Evolutionary conservation across 2,329 filamentous ascomycete species (phyloP), one percentile per base, ranked within the genome.

Genomic region (Cercospora canescens): DNA sequence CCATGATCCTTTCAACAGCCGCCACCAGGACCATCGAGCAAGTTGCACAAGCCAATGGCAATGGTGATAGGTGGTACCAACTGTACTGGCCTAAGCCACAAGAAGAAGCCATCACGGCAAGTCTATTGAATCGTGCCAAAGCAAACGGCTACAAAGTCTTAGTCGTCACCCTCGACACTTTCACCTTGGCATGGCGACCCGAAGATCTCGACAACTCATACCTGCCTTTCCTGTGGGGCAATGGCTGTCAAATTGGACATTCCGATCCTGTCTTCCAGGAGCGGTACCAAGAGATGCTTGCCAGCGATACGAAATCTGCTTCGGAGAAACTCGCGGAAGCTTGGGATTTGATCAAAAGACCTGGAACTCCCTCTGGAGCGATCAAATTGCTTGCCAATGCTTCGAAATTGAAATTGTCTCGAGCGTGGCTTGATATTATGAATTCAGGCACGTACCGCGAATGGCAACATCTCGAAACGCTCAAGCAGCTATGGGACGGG

Each of bases 151-250:
- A 84, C 77, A 83, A 82, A 35, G 88, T 88, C 0, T 81, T 93
- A 0, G 86, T 93, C 6, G 88, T 93, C 0, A 93, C 91, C 0
- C 81, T 92, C 0, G 91, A 93, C 76, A 92, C 89, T 0, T 91
- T 87, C 77, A 84, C 84, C 12, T 81, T 93, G 35, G 86, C 85
- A 0, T 93, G 90, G 89, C 82, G 91, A 37, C 90, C 89, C 14
- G 62, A 65, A 52, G 73, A 75, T 59, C 63, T 75, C 12, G 70
- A 75, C 32, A 60, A 67, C 21, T 71, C 66, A 3, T 73, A 73
- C 34, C 24, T 71, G 0, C 70, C 70, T 1, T 71, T 71, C 45
- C 56, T 69, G 1, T 2, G 75, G 85, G 18, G 87, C 86, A n/a
- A 84, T 81, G 1, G 86, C 87, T 64, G 70, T 52, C 70, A 72